Conservation (phyloP, 108 stramenopile species). For the Cyclotella atomus region DNA sequence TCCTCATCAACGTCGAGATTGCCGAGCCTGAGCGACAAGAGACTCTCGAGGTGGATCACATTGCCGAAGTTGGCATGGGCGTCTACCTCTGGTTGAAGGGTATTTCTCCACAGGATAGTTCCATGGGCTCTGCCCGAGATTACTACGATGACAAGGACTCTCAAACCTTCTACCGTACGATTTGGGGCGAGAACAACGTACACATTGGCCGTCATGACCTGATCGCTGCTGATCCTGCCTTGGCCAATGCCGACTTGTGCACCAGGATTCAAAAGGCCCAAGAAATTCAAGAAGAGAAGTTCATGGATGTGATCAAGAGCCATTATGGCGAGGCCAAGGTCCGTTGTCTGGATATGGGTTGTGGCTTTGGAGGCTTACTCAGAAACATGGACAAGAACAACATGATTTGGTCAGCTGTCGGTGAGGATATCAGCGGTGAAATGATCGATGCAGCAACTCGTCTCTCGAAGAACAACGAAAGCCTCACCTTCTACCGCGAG, state of each 20-base stretch:
- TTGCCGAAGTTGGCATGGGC: conserved; percentile 38
- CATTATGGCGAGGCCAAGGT: conserved; percentile 29
- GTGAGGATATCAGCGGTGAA: conserved; percentile 39
- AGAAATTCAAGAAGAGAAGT: conserved; percentile 40
- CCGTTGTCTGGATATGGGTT: conserved; percentile 51
- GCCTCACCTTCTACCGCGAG: conserved; percentile 44
- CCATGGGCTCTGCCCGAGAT: conserved; percentile 34
- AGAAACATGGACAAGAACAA: conserved; percentile 41
- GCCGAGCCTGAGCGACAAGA: conserved; percentile 17
- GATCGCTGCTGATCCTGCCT: conserved; percentile 18
- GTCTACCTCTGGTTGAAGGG: conserved; percentile 56
- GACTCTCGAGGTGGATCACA: conserved; percentile 34
- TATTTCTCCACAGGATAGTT: conserved; percentile 31
- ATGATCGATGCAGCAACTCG: conserved; percentile 45
- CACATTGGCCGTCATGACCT: conserved; percentile 59
- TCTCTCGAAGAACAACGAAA: conserved; percentile 20
- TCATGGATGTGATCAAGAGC: conserved; percentile 34
- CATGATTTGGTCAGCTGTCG: conserved; percentile 50
- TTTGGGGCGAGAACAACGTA: conserved; percentile 54
- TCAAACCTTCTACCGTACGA: conserved; percentile 54
- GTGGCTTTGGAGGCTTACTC: conserved; percentile 55
- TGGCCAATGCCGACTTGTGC: conserved; percentile 17
- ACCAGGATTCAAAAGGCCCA: conserved; percentile 39
- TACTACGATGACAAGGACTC: conserved; percentile 60
- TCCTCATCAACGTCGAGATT: conserved; percentile 47